These are phyloP conservation scores for Geotrichum restrictum DNA, from an alignment of 1,139 yeast genomes.

Conservation along the genomic window DNA sequence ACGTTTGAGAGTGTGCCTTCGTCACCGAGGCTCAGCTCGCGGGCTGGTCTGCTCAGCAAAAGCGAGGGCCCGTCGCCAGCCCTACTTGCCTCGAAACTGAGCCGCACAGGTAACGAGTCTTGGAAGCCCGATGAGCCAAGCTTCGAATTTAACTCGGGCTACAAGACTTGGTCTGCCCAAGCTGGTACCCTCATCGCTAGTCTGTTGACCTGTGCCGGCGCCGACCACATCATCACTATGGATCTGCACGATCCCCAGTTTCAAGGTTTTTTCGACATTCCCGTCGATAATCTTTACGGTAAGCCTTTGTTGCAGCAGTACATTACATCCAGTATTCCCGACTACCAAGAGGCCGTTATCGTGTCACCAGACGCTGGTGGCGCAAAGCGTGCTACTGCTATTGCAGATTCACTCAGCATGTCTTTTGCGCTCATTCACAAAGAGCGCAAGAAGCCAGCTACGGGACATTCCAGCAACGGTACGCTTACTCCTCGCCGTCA, in stretches of 20 bases:
- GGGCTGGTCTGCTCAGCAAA: slow-evolving; percentile 1
- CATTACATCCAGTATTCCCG: slow-evolving; percentile 66
- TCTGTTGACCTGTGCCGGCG: slow-evolving; percentile 86
- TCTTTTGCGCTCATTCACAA: slow-evolving; percentile 94
- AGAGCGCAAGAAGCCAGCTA: slow-evolving; percentile 63
- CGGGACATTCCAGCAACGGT: slow-evolving; percentile 10
- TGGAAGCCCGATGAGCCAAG: slow-evolving; percentile 23
- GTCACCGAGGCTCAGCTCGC: slow-evolving; percentile 47
- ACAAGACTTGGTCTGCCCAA: slow-evolving; percentile 93
- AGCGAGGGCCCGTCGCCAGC: slow-evolving; percentile 8
- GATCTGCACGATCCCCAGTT: slow-evolving; percentile 95
- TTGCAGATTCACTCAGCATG: slow-evolving; percentile 86
- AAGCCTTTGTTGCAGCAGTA: slow-evolving; percentile 80
- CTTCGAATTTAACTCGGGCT: slow-evolving; percentile 52
- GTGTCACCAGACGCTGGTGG: slow-evolving; percentile 98
- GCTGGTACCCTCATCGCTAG: slow-evolving; percentile 91
- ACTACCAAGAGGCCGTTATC: slow-evolving; percentile 73
- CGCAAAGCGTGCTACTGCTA: slow-evolving; percentile 89
- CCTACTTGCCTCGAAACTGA: slow-evolving; percentile 6
- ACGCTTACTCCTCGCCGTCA: slow-evolving; percentile 21
- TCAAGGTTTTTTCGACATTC: slow-evolving; percentile 89
- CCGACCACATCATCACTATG: slow-evolving; percentile 95
- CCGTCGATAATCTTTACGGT: slow-evolving; percentile 86
- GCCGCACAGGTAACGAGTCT: background rate
- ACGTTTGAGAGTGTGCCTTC: slow-evolving; percentile 63